phyloP scores from a whole-genome alignment of 176 grass and related monocot species.

The Echinochloa phyllopogon region DNA sequence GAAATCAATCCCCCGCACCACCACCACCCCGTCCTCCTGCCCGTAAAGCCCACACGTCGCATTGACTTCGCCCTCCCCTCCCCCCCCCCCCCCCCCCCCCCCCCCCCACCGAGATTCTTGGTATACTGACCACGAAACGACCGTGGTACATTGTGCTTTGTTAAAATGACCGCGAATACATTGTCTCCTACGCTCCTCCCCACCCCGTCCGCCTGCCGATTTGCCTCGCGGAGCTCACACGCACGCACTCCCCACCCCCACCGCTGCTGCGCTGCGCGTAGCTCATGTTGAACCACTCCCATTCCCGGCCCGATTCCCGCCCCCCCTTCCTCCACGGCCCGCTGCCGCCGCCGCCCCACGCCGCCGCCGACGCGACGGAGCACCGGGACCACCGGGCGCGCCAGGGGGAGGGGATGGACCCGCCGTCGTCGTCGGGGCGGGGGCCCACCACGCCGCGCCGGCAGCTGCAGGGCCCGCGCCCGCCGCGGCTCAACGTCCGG shows the following conservation, averaged over 20 bases:
- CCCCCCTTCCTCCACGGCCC: constrained; percentile 30
- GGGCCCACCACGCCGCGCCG: constrained; percentile 49
- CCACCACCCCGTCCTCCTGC: not conserved
- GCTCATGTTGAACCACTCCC: constrained; percentile 43
- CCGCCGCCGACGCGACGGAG: constrained; percentile 5
- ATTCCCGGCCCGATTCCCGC: constrained; percentile 16
- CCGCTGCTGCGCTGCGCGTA: not conserved
- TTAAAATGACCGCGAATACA: no score
- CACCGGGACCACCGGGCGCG: constrained; percentile 15
- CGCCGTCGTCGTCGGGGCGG: constrained; percentile 37
- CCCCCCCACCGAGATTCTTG: no score
- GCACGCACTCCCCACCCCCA: not conserved
- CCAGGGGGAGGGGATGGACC: constrained; percentile 40
- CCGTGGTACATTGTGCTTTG: no score
- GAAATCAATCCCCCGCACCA: no score
- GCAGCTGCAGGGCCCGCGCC: constrained; percentile 81
- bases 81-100: no score
- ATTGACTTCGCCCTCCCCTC: constrained; percentile 42
- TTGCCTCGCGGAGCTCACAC: not conserved
- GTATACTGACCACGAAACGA: no score
- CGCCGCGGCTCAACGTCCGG: constrained; percentile 65
- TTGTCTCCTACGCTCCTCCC: no score
- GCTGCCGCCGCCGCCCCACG: not conserved
- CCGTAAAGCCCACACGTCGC: constrained; percentile 22
- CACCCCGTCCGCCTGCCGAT: not conserved